Evolutionary conservation across 1,284 basidiomycete genomes (phyloP).

Genomic region (Agroathelia rolfsii): DNA sequence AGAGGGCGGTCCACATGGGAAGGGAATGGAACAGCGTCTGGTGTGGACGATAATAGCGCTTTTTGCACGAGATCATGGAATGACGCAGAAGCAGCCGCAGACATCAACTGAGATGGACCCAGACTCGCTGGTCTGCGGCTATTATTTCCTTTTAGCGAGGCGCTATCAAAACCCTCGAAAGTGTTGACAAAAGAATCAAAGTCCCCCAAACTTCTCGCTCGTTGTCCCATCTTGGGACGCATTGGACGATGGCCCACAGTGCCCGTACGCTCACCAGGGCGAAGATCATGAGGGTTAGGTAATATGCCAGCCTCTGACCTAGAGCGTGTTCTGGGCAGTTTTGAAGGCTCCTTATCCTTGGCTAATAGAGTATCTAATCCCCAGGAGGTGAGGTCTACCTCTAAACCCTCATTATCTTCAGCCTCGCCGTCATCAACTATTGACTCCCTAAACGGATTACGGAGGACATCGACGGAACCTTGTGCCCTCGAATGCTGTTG

Average conservation of each 20-base stretch:
- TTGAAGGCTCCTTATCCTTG: conserved; percentile 43
- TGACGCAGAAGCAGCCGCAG: no score
- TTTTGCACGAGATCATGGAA: conserved; percentile 40
- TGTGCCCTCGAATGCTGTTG: conserved; percentile 35
- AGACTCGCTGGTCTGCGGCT: no score
- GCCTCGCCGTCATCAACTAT: conserved; percentile 45
- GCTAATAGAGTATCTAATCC: conserved; percentile 68
- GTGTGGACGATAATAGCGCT: conserved; percentile 29
- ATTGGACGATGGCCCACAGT: no score
- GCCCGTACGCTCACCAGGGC: no score
- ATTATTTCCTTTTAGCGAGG: no score
- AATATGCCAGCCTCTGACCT: conserved; percentile 39
- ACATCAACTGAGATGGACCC: no score
- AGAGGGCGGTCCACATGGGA: conserved; percentile 41
- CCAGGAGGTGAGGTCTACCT: conserved; percentile 77
- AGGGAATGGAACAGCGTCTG: conserved; percentile 57
- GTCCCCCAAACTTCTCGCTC: no score
- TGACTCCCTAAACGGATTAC: conserved; percentile 61
- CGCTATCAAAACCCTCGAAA: no score
- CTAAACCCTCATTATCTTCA: conserved; percentile 41
- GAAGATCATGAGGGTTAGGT: conserved; percentile 37
- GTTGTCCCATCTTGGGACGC: no score
- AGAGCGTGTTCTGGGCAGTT: conserved; percentile 31
- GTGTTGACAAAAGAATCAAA: no score
- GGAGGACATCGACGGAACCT: conserved; percentile 49